Percentiles rank a stretch among this genome's conserved stretches.
phyloP scores from a whole-genome alignment of 371 early-diverging fungal genomes.

The Parasitella parasitica region DNA sequence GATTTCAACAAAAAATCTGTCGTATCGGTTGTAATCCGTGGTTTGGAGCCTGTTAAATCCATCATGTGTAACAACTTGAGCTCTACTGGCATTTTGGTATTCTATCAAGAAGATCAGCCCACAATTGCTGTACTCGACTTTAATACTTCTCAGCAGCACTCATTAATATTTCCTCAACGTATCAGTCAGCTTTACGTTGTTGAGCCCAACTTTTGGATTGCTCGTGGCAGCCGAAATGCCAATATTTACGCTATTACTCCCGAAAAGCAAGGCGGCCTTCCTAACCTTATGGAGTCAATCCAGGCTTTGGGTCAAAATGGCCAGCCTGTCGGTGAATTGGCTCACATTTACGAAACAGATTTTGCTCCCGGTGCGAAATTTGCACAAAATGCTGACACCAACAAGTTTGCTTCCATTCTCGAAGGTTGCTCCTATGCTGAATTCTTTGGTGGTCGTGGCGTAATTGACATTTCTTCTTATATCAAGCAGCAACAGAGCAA shows the following conservation, averaged over 20 bases:
- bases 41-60: conserved; percentile 57
- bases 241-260: conserved; percentile 45
- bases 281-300: conserved; percentile 33
- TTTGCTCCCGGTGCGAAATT: conserved; percentile 24
- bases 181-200: conserved; percentile 52
- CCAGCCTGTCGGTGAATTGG: conserved; percentile 24
- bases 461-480: conserved; percentile 26
- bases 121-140: conserved; percentile 65
- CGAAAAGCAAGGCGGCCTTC: conserved; percentile 13
- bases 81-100: conserved; percentile 49
- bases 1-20: conserved; percentile 60
- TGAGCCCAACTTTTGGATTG: conserved; percentile 57
- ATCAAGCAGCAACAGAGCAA: conserved; percentile 14
- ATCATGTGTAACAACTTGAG: conserved; percentile 55
- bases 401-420: conserved; percentile 30
- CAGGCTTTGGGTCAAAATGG: conserved; percentile 44
- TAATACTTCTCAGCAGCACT: conserved; percentile 54
- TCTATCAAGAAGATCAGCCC: conserved; percentile 63
- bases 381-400: conserved; percentile 16
- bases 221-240: conserved; percentile 54
- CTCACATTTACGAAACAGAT: conserved; percentile 25
- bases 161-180: conserved; percentile 45
- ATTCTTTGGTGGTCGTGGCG: conserved; percentile 16
- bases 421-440: conserved; percentile 33
- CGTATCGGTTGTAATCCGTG: conserved; percentile 55